phyloP scores from a whole-genome alignment of 2,329 filamentous ascomycete genomes.

The Mollisia scopiformis region DNA sequence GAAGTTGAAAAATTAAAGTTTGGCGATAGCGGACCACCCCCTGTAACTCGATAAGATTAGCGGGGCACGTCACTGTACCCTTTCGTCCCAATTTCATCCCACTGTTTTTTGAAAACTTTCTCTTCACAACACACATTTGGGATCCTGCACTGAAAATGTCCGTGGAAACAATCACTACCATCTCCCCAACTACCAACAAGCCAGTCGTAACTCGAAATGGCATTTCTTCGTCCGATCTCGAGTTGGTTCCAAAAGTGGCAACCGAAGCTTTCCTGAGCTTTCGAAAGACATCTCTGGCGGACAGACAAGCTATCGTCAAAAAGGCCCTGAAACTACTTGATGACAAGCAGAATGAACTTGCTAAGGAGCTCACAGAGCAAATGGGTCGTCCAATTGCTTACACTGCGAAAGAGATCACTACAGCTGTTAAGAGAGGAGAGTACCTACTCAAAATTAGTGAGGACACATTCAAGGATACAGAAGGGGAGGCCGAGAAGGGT shows the following conservation, averaged over 20 bases:
- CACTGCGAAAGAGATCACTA: constrained; percentile 80
- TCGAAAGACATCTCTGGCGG: constrained; percentile 72
- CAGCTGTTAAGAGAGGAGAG: constrained; percentile 82
- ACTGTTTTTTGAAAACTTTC: constrained; percentile 12
- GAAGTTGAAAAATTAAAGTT: constrained; percentile 15
- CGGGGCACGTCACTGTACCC: constrained; percentile 7
- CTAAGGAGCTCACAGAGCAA: constrained; percentile 84
- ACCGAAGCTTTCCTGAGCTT: constrained; percentile 77
- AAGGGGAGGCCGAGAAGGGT: constrained; percentile 81
- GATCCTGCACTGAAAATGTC: constrained; percentile 51
- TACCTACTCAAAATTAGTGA: constrained; percentile 85
- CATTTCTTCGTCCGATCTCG: constrained; percentile 70
- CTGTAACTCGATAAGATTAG: constrained; percentile 12
- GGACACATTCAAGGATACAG: constrained; percentile 77
- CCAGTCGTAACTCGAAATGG: constrained; percentile 80
- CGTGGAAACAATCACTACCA: constrained; percentile 70
- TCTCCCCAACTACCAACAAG: constrained; percentile 89
- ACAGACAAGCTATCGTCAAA: constrained; percentile 79
- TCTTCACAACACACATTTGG: neutral
- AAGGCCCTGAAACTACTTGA: constrained; percentile 75
- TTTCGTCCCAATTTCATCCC: constrained; percentile 13
- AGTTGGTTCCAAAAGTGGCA: constrained; percentile 71
- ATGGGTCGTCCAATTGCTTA: constrained; percentile 95
- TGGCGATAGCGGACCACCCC: constrained; percentile 7
- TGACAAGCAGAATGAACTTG: constrained; percentile 77